These are phyloP conservation scores for Leptodontidium sp. DNA, from an alignment of 2,329 filamentous ascomycete species.

Conservation along the genomic window DNA sequence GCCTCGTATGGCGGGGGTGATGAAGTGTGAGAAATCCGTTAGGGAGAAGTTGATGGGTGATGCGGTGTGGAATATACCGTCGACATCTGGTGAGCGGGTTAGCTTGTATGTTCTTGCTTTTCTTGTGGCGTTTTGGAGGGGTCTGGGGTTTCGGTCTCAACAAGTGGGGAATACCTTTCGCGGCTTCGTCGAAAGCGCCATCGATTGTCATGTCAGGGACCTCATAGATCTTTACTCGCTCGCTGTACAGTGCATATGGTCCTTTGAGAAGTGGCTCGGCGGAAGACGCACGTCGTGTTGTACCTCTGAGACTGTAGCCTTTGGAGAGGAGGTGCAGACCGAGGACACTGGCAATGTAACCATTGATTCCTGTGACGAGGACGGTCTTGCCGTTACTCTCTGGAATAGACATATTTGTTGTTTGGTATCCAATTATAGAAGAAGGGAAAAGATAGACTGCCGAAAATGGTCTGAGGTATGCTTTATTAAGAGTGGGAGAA, in stretches of 20 bases:
- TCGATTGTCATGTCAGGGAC: constrained; percentile 43
- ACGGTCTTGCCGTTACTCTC: constrained; percentile 42
- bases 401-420: constrained; percentile 37
- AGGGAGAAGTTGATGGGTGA: constrained; percentile 44
- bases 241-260: constrained; percentile 41
- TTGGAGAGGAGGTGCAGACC: constrained; percentile 41
- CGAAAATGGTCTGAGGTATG: neutral
- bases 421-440: no score
- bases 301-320: constrained; percentile 45
- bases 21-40: constrained; percentile 43
- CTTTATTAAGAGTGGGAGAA: neutral
- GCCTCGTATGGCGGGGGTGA: constrained; percentile 41
- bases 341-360: constrained; percentile 46
- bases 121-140: neutral
- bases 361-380: constrained; percentile 48
- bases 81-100: constrained; percentile 36
- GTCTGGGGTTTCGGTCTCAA: neutral
- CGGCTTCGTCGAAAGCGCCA: constrained; percentile 44
- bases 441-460: neutral
- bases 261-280: constrained; percentile 40
- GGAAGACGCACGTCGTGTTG: constrained; percentile 41
- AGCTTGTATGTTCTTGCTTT: neutral
- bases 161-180: constrained; percentile 33
- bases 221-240: constrained; percentile 42
- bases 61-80: constrained; percentile 46